phyloP scores from a whole-genome alignment of 225 moss, liverwort and hornwort species.

The Neckera pumila region DNA sequence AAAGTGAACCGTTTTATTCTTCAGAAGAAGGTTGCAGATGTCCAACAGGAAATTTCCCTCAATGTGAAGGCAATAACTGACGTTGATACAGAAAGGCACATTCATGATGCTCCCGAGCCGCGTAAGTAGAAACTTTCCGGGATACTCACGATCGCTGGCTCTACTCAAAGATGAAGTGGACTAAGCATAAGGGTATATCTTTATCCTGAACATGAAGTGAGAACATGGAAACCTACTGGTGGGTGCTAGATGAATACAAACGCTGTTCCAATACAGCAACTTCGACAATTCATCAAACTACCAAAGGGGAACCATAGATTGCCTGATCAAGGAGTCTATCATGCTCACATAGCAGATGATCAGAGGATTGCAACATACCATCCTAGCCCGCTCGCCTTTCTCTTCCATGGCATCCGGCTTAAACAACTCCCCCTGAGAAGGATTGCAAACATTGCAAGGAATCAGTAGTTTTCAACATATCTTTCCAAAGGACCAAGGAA shows the following conservation, averaged over 20 bases:
- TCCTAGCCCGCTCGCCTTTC: constrained; percentile 95
- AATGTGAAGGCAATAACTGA: not conserved
- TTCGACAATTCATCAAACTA: not conserved
- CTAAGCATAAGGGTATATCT: not conserved
- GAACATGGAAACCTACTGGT: not conserved
- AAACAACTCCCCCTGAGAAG: constrained; percentile 59
- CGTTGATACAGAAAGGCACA: not conserved
- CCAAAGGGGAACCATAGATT: not conserved
- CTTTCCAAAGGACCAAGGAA: not conserved
- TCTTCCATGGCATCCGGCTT: constrained; percentile 91
- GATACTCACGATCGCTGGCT: not conserved
- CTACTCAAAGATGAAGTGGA: not conserved
- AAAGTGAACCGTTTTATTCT: too few species aligned
- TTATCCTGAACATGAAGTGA: too few species aligned
- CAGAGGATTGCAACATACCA: constrained; percentile 27
- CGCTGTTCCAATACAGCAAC: not conserved
- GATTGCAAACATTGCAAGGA: not conserved
- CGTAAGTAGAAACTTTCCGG: not conserved
- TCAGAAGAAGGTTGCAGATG: not conserved
- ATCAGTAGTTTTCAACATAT: not conserved
- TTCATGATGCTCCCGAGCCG: not conserved
- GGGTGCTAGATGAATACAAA: too few species aligned
- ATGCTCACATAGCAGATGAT: not conserved
- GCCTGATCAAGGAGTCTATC: not conserved
- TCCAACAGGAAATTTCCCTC: not conserved